Evolutionary conservation across 768 basidiomycete species (phyloP), one percentile per base, ranked within the genome.

Genomic region (Scleroderma citrinum): DNA sequence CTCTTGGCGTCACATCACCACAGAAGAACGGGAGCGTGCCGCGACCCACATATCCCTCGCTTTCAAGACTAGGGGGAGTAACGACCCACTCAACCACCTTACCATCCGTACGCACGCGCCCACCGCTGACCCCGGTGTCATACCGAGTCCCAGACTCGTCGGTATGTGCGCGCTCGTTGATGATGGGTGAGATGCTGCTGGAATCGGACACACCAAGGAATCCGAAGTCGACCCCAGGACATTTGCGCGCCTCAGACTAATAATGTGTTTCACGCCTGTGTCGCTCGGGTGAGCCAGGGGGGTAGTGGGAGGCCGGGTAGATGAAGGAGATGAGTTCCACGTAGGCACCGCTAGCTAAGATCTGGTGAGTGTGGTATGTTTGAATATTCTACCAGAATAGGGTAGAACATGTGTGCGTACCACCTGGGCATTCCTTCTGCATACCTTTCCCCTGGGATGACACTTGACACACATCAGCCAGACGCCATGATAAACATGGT

Each of bases 261-360:
- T 65, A 68, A 53, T 80, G 71, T 0, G 51, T 46, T 20, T 74
- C 75, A 2, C 83, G 76, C 23, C 64, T 58, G 2, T 58, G 46
- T n/a, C 74, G 71, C 34, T 70, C 71, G 13, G 75, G 75, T 24
- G 77, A 75, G 7, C 67, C 69, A 1, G 71, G 72, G 2, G 79
- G 80, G 51, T 83, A 84, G 55, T 76, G 63, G 0, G 76, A 72
- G 10, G 66, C 62, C 1, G 80, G 76, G 46, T 80, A 73, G 1
- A 73, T 77, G 68, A 87, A 88, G 16, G 77, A 74, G 56, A 88
- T 77, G 29, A 88, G 75, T 59, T 88, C 86, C 38, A 88, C 68
- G 61, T 87, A 88, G 14, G 69, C 69, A 13, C 77, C 77, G 49
- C 85, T 82, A 24, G 63, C 62, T 20, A 86, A 63, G 37, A 82